Conservation (phyloP, 306 rosid species). For the Heteromeles arbutifolia region DNA sequence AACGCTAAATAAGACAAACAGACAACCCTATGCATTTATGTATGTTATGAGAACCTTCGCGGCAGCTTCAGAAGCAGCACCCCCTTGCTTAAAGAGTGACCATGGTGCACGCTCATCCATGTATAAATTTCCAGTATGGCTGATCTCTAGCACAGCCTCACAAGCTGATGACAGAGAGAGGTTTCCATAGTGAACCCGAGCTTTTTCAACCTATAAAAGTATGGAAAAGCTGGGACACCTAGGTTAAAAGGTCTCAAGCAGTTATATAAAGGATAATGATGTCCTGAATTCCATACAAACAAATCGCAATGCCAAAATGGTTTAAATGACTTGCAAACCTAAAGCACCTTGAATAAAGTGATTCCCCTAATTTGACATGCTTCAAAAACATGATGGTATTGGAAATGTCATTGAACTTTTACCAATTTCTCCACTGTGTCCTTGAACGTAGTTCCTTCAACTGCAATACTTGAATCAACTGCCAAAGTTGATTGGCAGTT, state of each 20-base stretch:
- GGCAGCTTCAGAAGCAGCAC: slow-evolving; percentile 66
- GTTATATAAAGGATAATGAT: background rate
- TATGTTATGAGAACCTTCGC: slow-evolving; percentile 49
- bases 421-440: slow-evolving; percentile 72
- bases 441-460: slow-evolving; percentile 65
- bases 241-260: background rate
- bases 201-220: slow-evolving; percentile 57
- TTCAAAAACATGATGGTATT: background rate
- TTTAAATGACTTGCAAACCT: background rate
- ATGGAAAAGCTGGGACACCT: background rate
- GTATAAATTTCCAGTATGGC: slow-evolving; percentile 76
- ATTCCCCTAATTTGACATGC: background rate
- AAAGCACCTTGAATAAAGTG: background rate
- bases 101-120: slow-evolving; percentile 90
- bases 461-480: slow-evolving; percentile 66
- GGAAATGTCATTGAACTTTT: background rate
- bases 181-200: slow-evolving; percentile 54
- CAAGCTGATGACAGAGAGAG: slow-evolving; percentile 86
- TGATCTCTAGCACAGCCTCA: slow-evolving; percentile 82
- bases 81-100: slow-evolving; percentile 91
- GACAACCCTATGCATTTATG: background rate
- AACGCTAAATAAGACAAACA: background rate
- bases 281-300: background rate
- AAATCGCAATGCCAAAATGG: background rate
- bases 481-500: slow-evolving; percentile 79